A percentile compares a stretch with the other conserved stretches of the same genome.
Evolutionary conservation across 202 grass and related monocot genomes (phyloP).

Genomic region (Panicum virgatum): DNA sequence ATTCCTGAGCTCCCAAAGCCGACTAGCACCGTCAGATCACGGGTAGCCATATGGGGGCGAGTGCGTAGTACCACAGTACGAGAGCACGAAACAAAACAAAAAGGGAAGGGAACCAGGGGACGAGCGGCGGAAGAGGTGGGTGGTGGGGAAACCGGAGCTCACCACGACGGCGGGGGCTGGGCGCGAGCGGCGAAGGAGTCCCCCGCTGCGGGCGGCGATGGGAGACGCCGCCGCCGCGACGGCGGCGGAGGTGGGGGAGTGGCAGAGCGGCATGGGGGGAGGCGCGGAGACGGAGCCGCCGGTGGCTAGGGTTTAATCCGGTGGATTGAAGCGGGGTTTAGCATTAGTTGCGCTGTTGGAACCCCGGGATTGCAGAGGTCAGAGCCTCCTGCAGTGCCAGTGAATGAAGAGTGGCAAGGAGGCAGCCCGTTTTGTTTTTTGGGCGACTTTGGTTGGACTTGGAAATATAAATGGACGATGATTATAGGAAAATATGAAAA

Average conservation of each 20-base stretch:
- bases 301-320: conserved; percentile 51
- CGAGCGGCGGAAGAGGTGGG: neutral
- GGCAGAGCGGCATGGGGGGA: conserved; percentile 38
- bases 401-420: neutral
- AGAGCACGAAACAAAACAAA: neutral
- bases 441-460: too few species aligned
- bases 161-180: conserved; percentile 38
- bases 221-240: conserved; percentile 22
- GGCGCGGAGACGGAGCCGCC: neutral
- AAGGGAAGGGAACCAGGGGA: too few species aligned
- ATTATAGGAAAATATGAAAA: too few species aligned
- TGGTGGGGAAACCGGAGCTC: neutral
- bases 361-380: neutral
- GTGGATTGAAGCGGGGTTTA: neutral
- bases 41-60: neutral
- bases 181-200: conserved; percentile 3
- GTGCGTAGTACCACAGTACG: neutral
- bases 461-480: neutral
- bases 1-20: neutral
- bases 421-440: neutral
- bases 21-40: neutral
- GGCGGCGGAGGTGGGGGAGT: conserved; percentile 33
- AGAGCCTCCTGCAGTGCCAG: neutral
- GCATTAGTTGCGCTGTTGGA: neutral
- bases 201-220: conserved; percentile 3